These are phyloP conservation scores for Quercus rubra DNA, from an alignment of 306 rosid species.

Conservation along the genomic window DNA sequence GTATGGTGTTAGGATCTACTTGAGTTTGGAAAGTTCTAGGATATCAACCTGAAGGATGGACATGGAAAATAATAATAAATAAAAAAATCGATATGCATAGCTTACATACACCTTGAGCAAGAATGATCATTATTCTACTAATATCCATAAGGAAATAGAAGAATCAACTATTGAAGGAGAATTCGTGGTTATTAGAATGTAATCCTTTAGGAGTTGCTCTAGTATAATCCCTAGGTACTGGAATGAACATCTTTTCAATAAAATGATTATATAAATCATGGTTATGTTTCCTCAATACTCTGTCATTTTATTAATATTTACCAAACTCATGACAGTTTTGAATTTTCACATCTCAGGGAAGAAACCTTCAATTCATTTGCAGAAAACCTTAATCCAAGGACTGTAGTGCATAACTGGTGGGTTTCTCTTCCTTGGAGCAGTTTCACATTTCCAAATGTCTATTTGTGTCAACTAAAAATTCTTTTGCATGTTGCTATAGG, in stretches of 20 bases:
- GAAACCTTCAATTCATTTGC: slow-evolving; percentile 88
- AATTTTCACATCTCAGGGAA: slow-evolving; percentile 63
- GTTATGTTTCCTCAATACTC: slow-evolving; percentile 10
- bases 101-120: slow-evolving; percentile 12
- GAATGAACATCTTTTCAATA: too few relatives aligned
- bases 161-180: too few relatives aligned
- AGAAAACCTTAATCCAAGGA: slow-evolving; percentile 67
- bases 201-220: too few relatives aligned
- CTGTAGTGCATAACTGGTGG: slow-evolving; percentile 93
- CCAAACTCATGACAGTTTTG: slow-evolving; percentile 11
- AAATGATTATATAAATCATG: too few relatives aligned
- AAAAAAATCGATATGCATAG: slow-evolving; percentile 10
- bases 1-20: slow-evolving; percentile 34
- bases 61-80: not conserved
- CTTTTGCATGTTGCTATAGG: slow-evolving; percentile 39
- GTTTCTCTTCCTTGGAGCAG: slow-evolving; percentile 23
- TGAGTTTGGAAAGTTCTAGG: not conserved
- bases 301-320: slow-evolving; percentile 5
- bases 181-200: too few relatives aligned
- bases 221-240: too few relatives aligned
- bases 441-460: slow-evolving; percentile 13
- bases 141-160: not conserved
- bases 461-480: slow-evolving; percentile 8
- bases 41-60: not conserved
- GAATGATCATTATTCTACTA: not conserved